Conservation (phyloP, 2,329 filamentous ascomycete genomes). For the Ambrosiella cleistominuta region DNA sequence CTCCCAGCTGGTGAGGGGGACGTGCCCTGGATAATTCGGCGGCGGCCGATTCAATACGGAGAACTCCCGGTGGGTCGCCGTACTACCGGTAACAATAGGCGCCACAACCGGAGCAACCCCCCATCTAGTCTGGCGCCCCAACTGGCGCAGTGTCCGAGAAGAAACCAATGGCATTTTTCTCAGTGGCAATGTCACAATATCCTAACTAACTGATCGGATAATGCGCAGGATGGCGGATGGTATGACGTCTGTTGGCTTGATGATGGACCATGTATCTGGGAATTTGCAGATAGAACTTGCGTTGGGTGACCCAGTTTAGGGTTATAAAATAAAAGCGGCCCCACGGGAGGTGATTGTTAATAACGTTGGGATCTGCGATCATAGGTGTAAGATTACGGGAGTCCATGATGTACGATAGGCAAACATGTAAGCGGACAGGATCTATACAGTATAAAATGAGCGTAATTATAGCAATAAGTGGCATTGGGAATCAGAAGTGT, state of each 20-base stretch:
- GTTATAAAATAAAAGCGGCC: not conserved
- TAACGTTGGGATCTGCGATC: no score
- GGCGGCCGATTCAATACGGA: slow-evolving; percentile 70
- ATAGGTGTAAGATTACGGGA: no score
- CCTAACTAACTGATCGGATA: not conserved
- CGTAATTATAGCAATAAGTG: no score
- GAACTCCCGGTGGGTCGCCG: slow-evolving; percentile 29
- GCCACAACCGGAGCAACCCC: not conserved
- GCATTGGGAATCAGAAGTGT: no score
- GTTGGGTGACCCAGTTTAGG: not conserved
- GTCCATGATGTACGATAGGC: no score
- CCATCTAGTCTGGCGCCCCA: not conserved
- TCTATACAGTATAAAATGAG: no score
- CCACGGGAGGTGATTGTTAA: no score
- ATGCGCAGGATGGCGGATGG: not conserved
- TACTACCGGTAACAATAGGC: not conserved
- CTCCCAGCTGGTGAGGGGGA: slow-evolving; percentile 68
- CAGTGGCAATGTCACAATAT: not conserved
- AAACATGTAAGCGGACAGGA: no score
- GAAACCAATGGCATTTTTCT: not conserved
- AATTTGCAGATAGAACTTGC: not conserved
- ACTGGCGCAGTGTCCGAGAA: not conserved
- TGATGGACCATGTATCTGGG: not conserved
- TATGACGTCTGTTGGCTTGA: no score
- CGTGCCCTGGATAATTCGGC: slow-evolving; percentile 81